Conservation (phyloP, 2,329 filamentous ascomycete genomes). For the Rosellinia necatrix region DNA sequence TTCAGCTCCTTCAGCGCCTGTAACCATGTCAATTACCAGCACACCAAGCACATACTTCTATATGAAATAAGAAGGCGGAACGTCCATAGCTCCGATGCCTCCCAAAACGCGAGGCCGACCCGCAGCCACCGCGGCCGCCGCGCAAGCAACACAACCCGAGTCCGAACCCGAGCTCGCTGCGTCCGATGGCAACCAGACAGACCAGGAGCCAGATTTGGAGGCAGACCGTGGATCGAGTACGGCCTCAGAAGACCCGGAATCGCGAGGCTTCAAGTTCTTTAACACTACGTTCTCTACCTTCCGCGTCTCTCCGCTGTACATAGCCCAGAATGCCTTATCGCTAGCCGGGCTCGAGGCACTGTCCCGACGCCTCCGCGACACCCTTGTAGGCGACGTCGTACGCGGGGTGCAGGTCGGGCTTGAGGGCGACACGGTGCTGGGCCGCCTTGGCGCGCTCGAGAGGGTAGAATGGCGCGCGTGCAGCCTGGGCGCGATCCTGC, state of each 20-base stretch:
- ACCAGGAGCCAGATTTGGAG: neutral
- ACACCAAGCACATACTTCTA: too few species aligned
- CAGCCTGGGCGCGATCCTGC: conserved; percentile 36
- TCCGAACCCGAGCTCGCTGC: conserved; percentile 14
- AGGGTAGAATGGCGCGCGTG: conserved; percentile 56
- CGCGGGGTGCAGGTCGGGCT: conserved; percentile 59
- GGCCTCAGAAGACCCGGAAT: neutral
- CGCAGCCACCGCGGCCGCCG: conserved; percentile 17
- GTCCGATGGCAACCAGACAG: conserved; percentile 9
- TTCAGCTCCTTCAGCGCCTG: too few species aligned
- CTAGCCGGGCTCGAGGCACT: conserved; percentile 48
- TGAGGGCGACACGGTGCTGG: conserved; percentile 45
- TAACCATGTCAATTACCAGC: too few species aligned
- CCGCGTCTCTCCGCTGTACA: conserved; percentile 58
- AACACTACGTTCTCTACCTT: conserved; percentile 64
- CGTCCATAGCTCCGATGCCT: too few species aligned
- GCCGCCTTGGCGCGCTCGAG: conserved; percentile 50
- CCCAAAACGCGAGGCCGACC: conserved; percentile 31
- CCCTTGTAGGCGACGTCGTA: conserved; percentile 62
- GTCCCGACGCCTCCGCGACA: conserved; percentile 56
- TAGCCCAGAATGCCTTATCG: conserved; percentile 49
- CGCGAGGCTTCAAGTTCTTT: conserved; percentile 50
- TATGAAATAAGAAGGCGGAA: too few species aligned
- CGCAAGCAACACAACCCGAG: conserved; percentile 11
- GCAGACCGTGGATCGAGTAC: too few species aligned